These are phyloP conservation scores for Beauveria rudraprayagi DNA, from an alignment of 2,329 filamentous ascomycete species.

Conservation along the genomic window DNA sequence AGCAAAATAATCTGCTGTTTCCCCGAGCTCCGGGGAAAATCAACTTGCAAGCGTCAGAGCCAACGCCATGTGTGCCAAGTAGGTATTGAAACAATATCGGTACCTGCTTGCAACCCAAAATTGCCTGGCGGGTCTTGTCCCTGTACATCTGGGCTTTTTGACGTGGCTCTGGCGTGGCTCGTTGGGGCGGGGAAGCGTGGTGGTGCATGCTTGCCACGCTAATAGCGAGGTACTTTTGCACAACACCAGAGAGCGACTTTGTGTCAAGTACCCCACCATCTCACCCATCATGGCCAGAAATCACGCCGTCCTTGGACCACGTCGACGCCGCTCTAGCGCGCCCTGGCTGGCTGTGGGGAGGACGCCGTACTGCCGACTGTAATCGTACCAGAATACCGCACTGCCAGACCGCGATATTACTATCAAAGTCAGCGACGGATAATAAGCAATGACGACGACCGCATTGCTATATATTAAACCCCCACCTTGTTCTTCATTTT, in stretches of 20 bases:
- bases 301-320: neutral
- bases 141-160: neutral
- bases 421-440: neutral
- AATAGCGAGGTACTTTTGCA: neutral
- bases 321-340: neutral
- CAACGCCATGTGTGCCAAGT: neutral
- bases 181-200: constrained; percentile 7
- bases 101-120: neutral
- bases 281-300: neutral
- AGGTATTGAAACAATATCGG: neutral
- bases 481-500: neutral
- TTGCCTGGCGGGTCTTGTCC: neutral
- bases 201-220: neutral
- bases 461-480: neutral
- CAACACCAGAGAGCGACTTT: too few relatives aligned
- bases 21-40: neutral
- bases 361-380: neutral
- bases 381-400: neutral
- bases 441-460: neutral
- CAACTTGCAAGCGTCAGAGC: neutral
- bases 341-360: neutral
- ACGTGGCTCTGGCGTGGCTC: neutral
- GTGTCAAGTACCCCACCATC: neutral
- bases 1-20: neutral
- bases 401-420: neutral